A percentile compares a stretch with the other conserved stretches of the same genome.
Conservation (phyloP, 1,284 basidiomycete species). For the Trametes versicolor region DNA sequence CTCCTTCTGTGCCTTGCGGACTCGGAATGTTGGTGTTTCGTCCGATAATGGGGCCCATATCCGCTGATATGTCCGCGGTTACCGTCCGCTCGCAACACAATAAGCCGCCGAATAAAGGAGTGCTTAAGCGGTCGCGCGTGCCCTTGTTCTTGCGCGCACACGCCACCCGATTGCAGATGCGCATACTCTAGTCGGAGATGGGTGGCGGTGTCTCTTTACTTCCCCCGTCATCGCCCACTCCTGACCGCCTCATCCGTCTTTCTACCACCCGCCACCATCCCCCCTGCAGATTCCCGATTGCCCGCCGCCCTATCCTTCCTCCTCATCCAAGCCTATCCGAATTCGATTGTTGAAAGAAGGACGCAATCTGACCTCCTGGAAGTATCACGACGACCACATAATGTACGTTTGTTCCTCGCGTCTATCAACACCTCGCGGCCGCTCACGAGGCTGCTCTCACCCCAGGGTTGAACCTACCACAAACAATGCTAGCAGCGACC, state of each 20-base stretch:
- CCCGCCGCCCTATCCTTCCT: too few species aligned
- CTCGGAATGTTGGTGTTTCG: background rate
- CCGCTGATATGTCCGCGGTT: background rate
- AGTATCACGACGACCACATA: background rate
- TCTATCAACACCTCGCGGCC: too few species aligned
- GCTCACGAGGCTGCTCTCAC: too few species aligned
- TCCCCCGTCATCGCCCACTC: background rate
- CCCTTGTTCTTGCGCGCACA: background rate
- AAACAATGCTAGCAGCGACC: too few species aligned
- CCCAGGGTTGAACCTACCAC: too few species aligned
- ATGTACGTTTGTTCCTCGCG: conserved; percentile 8
- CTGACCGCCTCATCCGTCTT: background rate
- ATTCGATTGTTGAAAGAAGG: background rate
- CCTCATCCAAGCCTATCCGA: background rate
- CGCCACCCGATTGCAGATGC: background rate
- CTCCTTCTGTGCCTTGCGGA: background rate
- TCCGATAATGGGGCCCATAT: background rate
- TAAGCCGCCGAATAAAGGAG: background rate
- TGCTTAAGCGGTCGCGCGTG: background rate
- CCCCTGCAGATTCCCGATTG: background rate
- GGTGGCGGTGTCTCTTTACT: background rate
- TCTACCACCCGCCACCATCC: background rate
- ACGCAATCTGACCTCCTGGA: background rate
- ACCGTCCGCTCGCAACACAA: background rate
- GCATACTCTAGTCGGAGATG: background rate